Evolutionary conservation across 1,284 basidiomycete genomes (phyloP), one percentile per base, ranked within the genome.

Genomic region (Exobasidium rhododendri): DNA sequence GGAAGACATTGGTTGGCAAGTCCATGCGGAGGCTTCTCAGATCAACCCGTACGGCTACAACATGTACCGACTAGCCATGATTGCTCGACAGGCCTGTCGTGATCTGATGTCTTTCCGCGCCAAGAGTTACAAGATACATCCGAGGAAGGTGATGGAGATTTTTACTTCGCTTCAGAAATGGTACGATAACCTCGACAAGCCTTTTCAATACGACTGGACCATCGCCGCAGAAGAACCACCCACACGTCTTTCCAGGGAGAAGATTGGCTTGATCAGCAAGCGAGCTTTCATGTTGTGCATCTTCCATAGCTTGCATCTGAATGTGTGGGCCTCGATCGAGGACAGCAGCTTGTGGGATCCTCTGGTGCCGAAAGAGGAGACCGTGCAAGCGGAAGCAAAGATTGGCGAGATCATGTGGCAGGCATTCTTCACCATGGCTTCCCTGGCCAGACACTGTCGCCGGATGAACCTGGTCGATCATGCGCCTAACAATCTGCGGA

Each of bases 1-100:
- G 13, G 52, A 55, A 5, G 32, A 55, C 22, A 44, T 55, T 11
- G 52, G 52, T 4, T 55, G 52, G 52, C 50, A n/a, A 10, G 4
- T 52, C 13, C 3, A 3, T 3, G 3, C 3, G 3, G 47, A 50
- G 2, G 20, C 47, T 7, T 40, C 35, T 40, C 35, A 17, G 7
- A 17, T 17, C 7, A 40, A 40, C 17, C 35, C 35, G 7, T 50
- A 50, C 20, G 47, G 7, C 10, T 26, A 31, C 14, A 7, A 7
- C 22, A 7, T 50, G 24, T 50, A 50, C 47, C 22, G 22, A 7
- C 47, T 50, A 7, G 47, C 47, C 29, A 24, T 50, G 7, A 50
- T 50, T 31, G 47, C 47, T 26, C 47, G 47, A 10, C 22, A 50
- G 47, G 22, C 22, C 14, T 50, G 47, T 31, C 24, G 24, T 24